Base-by-base conservation (phyloP, 352 stramenopile genomes). In the Globisporangium acanthophoron region DNA sequence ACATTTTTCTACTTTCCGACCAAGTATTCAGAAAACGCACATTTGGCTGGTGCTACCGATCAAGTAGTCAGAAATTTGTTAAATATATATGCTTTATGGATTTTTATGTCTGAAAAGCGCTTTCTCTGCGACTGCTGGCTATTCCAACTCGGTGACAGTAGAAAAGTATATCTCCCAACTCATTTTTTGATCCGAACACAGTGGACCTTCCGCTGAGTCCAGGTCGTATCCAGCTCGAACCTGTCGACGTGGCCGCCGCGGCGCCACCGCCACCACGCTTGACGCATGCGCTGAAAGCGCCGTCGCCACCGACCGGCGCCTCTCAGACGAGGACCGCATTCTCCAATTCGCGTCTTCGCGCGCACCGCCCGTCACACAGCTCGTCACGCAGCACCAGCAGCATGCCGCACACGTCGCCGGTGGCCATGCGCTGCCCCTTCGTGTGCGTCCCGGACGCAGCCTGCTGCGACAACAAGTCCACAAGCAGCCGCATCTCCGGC, bases 381-480 rank as follows among this genome's bases (percentile, higher is more conserved):
- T 13, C 8, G 20, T 6, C 44, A 5, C 8, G 16, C 16, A 12
- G 6, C 52, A 48, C 24, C 52, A 8, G 20, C 18, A 40, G 31
- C 12, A 41, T 35, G 20, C n/a, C 15, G 35, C 20, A 27, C 37
- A 20, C 24, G 11, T 39, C 50, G 7, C 48, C 56, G 3, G 33
- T 52, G 8, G 39, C 24, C 24, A 56, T 43, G 27, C 58, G 58
- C 50, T 58, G 44, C 15, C 58, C 58, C 18, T 63, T 63, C 33
- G 55, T 50, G 40, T 40, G 58, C 2, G 50, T 63, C 21, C 47
- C 24, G 5, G 41, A 46, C 27, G 20, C 27, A 5, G 18, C 11
- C 47, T 44, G 18, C 4, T 29, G 5, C 27, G 41, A 20, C 16
- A 50, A 21, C 20, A 37, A 58, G 9, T 45, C 48, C 13, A 37